Percentiles rank a stretch among this genome's conserved stretches.
Conservation (phyloP, 371 early-diverging fungal species). For the Actinomortierella ambigua region DNA sequence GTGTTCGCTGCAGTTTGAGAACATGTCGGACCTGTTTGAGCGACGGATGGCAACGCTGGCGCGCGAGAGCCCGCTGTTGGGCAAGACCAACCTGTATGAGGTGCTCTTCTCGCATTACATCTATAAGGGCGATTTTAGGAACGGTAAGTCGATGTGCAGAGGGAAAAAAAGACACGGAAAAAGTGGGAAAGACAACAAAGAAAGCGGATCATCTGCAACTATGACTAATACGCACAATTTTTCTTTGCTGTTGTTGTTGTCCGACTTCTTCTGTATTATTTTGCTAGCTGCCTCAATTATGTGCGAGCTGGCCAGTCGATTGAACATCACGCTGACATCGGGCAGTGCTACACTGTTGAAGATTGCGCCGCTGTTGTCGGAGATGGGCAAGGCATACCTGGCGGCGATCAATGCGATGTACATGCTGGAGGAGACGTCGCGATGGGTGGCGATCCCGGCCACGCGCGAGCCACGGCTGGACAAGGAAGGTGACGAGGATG, state of each 20-base stretch:
- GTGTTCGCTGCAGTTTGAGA: no score
- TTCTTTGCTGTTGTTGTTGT: not conserved
- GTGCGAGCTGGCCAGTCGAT: conserved; percentile 29
- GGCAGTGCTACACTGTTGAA: not conserved
- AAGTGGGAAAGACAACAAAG: no score
- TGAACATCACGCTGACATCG: conserved; percentile 2
- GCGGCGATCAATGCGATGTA: conserved; percentile 37
- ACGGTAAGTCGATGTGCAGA: no score
- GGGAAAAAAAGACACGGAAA: no score
- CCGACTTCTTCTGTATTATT: not conserved
- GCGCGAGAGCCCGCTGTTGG: conserved; percentile 17
- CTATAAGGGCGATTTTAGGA: conserved; percentile 34
- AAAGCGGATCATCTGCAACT: no score
- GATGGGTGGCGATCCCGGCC: conserved; percentile 21
- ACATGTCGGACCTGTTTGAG: conserved; percentile 2
- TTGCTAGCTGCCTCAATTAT: conserved; percentile 26
- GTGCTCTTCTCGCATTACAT: conserved; percentile 23
- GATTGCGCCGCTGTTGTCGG: conserved; percentile 5
- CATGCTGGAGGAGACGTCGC: conserved; percentile 12
- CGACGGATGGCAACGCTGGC: conserved; percentile 15
- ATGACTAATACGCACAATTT: not conserved
- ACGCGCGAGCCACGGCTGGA: no score
- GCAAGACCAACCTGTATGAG: conserved; percentile 18
- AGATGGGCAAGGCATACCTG: conserved; percentile 17
- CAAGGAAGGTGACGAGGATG: no score